Evolutionary conservation across 2,329 filamentous ascomycete genomes (phyloP), one percentile per base, ranked within the genome.

Genomic region (Dothiorella sarmentorum): DNA sequence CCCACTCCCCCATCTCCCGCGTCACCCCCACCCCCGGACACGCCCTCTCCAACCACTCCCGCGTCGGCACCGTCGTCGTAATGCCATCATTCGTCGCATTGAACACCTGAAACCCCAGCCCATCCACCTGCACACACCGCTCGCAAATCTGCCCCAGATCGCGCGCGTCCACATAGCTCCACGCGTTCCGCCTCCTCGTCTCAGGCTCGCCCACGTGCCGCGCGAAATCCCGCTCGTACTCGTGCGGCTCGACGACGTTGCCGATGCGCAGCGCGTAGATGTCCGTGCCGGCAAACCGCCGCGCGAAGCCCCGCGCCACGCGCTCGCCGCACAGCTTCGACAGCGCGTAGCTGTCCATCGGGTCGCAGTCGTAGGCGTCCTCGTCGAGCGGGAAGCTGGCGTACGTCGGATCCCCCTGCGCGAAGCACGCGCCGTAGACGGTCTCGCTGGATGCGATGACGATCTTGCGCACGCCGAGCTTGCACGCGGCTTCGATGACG

Each of bases 81-180:
- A 85, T 85, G 2, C 76, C 81, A 64, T 84, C 78, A 64, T 87
- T 87, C 0, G 82, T 84, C 1, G 83, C 84, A 65, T 87, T 87
- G 69, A 86, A 87, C 0, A 86, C 72, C 65, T 86, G 82, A 63
- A 84, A 87, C 0, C 84, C 84, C 9, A 87, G 65, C 0, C 81
- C 82, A 65, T 77, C 76, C 63, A 78, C 81, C 61, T 77, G 63
- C 4, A 86, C 75, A 17, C 75, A 78, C 7, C 81, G 65, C 62
- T 85, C 74, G 65, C 82, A 85, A 59, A 87, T 86, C 68, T 83
- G 81, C 0, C 83, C 85, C 2, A 87, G 67, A 63, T 87, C 84
- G 3, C 83, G 69, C 0, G 82, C 82, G 66, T 87, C 84, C 20
- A 83, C 84, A 66, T 87, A 87, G 20, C 76, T 80, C 84, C 84